Percentiles rank a stretch among this genome's conserved stretches.
Conservation (phyloP, 495 filamentous ascomycete genomes). For the Podospora sp. region DNA sequence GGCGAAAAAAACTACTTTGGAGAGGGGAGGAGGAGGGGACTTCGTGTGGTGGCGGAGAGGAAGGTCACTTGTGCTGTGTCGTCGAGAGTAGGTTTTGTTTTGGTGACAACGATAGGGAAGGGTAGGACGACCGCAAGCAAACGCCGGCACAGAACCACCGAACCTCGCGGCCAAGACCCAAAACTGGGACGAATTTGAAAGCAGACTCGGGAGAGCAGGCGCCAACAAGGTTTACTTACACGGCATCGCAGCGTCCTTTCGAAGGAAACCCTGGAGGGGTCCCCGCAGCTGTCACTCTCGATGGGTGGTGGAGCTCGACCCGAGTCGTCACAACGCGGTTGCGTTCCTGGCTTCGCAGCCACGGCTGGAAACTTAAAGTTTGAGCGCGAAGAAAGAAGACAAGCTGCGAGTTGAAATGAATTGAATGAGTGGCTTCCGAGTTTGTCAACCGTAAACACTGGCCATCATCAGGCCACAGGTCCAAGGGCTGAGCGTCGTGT, state of each 20-base stretch:
- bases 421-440: conserved; percentile 39
- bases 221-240: conserved; percentile 32
- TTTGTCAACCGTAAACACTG: conserved; percentile 39
- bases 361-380: neutral
- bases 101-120: conserved; percentile 5
- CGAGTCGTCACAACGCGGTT: conserved; percentile 5
- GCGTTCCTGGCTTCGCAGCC: conserved; percentile 3
- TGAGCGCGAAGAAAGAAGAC: conserved; percentile 21
- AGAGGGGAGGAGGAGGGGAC: neutral
- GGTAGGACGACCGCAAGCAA: neutral
- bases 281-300: conserved; percentile 5
- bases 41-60: neutral
- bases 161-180: neutral
- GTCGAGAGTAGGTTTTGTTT: neutral
- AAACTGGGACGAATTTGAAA: conserved; percentile 7
- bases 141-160: neutral
- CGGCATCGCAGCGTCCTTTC: conserved; percentile 37
- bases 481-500: conserved; percentile 24
- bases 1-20: no score
- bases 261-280: conserved; percentile 18
- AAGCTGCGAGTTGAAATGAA: conserved; percentile 12
- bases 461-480: conserved; percentile 31
- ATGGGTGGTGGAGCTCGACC: conserved; percentile 5
- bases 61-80: neutral
- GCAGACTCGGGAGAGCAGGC: conserved; percentile 18